Conservation (phyloP, 345 rosid genomes). For the Populus alba region DNA sequence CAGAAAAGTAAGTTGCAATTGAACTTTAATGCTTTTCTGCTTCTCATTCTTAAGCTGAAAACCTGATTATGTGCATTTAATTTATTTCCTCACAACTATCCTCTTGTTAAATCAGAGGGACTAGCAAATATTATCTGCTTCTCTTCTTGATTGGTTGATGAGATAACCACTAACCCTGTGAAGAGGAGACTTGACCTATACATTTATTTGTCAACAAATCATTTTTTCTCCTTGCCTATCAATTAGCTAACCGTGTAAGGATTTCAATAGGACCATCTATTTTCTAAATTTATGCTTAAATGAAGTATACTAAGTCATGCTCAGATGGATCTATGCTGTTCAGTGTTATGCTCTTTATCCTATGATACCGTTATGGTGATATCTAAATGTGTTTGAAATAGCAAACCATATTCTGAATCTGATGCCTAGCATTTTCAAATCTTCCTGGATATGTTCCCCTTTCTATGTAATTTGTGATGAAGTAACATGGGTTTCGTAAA, state of each 20-base stretch:
- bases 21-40: neutral
- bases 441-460: neutral
- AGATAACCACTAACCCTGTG: neutral
- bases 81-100: neutral
- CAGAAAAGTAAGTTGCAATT: conserved; percentile 60
- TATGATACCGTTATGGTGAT: neutral
- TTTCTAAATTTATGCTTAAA: neutral
- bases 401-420: neutral
- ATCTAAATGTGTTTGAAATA: neutral
- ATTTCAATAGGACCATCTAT: neutral
- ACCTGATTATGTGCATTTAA: neutral
- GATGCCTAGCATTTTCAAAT: neutral
- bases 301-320: neutral
- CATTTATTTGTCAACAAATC: neutral
- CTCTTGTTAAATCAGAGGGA: neutral
- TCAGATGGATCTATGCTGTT: neutral
- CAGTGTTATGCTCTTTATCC: neutral
- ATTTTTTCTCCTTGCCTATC: neutral
- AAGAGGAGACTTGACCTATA: neutral
- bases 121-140: neutral
- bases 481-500: neutral
- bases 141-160: neutral
- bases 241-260: neutral
- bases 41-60: neutral
- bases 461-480: neutral